These are phyloP conservation scores for Stylosanthes scabra DNA, from an alignment of 331 rosid genomes.

Conservation along the genomic window DNA sequence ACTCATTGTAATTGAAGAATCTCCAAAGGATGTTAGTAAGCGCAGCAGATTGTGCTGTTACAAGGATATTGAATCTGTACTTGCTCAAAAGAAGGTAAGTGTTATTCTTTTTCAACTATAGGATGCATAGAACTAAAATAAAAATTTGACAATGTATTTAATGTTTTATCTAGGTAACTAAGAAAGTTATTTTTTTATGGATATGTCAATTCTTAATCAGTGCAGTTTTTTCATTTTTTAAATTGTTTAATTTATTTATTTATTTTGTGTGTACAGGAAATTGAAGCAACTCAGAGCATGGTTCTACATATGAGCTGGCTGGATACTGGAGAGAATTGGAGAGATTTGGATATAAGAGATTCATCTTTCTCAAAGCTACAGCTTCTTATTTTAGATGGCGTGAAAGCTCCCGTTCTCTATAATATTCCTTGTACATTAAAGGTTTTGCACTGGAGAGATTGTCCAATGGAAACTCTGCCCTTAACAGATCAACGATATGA, in stretches of 20 bases:
- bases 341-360: background rate
- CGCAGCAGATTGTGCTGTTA: no score
- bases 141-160: background rate
- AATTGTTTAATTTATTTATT: background rate
- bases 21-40: no score
- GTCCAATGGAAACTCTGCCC: slow-evolving; percentile 4
- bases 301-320: no score
- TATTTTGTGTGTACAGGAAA: no score
- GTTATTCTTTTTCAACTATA: background rate
- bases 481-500: background rate
- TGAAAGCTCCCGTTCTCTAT: background rate
- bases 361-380: background rate
- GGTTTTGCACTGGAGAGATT: background rate
- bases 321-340: no score
- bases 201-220: no score
- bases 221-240: no score
- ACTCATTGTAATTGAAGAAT: no score
- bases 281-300: background rate
- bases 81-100: no score
- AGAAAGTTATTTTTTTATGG: no score
- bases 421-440: background rate
- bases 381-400: background rate
- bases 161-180: no score
- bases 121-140: background rate
- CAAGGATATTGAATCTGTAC: no score